phyloP scores from a whole-genome alignment of 345 rosid species.

The Syzygium aromaticum region DNA sequence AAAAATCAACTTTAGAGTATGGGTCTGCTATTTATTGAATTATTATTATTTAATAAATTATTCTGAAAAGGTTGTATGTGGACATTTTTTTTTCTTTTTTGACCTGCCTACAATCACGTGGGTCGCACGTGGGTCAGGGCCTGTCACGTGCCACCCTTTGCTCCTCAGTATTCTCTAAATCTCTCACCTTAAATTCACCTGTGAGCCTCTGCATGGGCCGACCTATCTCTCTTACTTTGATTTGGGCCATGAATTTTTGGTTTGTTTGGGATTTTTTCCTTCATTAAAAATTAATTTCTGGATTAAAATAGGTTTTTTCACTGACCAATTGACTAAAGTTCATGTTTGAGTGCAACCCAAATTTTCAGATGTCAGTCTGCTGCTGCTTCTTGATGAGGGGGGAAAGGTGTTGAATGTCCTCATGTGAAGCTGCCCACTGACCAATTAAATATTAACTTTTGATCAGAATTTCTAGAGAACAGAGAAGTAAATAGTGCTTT shows the following conservation, averaged over 20 bases:
- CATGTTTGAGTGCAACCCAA: neutral
- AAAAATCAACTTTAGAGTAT: neutral
- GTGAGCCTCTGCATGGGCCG: neutral
- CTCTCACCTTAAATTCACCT: neutral
- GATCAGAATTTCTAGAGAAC: neutral
- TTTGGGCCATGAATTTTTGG: neutral
- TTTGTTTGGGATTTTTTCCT: neutral
- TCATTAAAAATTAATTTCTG: neutral
- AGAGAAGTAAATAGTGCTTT: neutral
- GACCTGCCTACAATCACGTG: slow-evolving; percentile 34
- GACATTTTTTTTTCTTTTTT: slow-evolving; percentile 12
- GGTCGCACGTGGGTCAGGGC: slow-evolving; percentile 55
- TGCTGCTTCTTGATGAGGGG: neutral
- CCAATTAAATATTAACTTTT: neutral
- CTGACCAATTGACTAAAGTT: neutral
- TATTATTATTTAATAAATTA: neutral
- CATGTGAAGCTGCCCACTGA: neutral
- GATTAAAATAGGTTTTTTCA: neutral
- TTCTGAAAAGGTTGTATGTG: slow-evolving; percentile 6
- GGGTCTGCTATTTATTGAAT: neutral
- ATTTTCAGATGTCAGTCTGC: neutral
- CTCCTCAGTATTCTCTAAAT: slow-evolving; percentile 34
- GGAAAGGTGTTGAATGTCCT: neutral
- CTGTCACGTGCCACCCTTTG: slow-evolving; percentile 54
- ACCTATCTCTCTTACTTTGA: neutral